A percentile compares a stretch with the other conserved stretches of the same genome.
Evolutionary conservation across 2,329 filamentous ascomycete genomes (phyloP).

Genomic region (Aspergillus versicolor): DNA sequence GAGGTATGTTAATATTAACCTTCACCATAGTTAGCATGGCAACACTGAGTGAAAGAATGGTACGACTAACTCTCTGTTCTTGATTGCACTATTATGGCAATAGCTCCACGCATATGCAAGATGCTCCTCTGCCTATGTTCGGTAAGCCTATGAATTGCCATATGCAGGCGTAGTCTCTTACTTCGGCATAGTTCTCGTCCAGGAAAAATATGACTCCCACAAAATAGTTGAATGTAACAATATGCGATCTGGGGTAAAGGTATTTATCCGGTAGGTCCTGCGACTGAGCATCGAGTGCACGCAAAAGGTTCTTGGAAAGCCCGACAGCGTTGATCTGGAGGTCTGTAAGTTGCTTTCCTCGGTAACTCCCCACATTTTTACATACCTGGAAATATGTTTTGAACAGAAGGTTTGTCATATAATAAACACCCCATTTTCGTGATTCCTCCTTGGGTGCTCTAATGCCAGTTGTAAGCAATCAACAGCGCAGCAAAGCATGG

Average conservation of each 20-base stretch:
- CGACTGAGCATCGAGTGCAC: slow-evolving; percentile 72
- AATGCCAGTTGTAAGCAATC: slow-evolving; percentile 9
- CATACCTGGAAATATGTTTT: slow-evolving; percentile 90
- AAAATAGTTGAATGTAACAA: slow-evolving; percentile 96
- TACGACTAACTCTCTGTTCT: slow-evolving; percentile 73
- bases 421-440: slow-evolving; percentile 97
- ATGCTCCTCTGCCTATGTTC: slow-evolving; percentile 68
- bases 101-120: slow-evolving; percentile 78
- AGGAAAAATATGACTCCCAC: slow-evolving; percentile 90
- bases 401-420: slow-evolving; percentile 90
- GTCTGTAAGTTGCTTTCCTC: neutral
- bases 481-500: neutral
- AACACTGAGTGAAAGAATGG: neutral
- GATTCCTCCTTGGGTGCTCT: slow-evolving; percentile 83
- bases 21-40: slow-evolving; percentile 39
- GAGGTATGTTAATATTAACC: slow-evolving; percentile 88
- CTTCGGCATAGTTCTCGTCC: slow-evolving; percentile 86
- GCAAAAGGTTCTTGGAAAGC: slow-evolving; percentile 87
- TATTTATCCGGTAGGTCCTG: slow-evolving; percentile 79
- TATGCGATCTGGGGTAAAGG: slow-evolving; percentile 82
- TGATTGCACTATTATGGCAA: slow-evolving; percentile 69
- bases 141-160: neutral
- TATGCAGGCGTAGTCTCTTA: slow-evolving; percentile 33
- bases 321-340: slow-evolving; percentile 77
- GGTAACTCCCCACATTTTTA: neutral